Percentiles rank a stretch among this genome's conserved stretches.
These are phyloP conservation scores for Lactarius tabidus DNA, from an alignment of 768 basidiomycete species.

Conservation along the genomic window DNA sequence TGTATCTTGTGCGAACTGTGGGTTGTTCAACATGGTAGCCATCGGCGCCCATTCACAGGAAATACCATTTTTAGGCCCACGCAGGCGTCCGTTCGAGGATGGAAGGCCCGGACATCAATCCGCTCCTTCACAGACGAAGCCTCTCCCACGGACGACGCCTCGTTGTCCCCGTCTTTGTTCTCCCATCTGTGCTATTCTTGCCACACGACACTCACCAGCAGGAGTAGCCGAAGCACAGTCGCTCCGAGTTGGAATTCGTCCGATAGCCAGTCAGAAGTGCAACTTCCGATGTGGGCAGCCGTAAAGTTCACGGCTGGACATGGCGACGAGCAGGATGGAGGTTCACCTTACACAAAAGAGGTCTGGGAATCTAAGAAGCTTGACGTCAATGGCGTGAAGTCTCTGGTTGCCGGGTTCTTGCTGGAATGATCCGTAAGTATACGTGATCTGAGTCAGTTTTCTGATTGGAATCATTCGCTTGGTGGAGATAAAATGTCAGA, in stretches of 20 bases:
- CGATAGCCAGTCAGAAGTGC: neutral
- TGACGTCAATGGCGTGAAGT: slow-evolving; percentile 37
- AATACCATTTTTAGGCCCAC: slow-evolving; percentile 46
- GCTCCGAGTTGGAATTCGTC: slow-evolving; percentile 23
- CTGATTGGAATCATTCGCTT: neutral
- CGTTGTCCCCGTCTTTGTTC: slow-evolving; percentile 33
- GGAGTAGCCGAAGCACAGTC: slow-evolving; percentile 42
- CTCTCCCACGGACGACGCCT: slow-evolving; percentile 1
- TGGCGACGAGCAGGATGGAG: neutral
- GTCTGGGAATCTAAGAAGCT: slow-evolving; percentile 34
- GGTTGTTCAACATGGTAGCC: neutral
- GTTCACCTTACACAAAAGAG: slow-evolving; percentile 26
- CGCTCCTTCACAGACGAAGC: slow-evolving; percentile 43
- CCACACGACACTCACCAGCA: slow-evolving; percentile 56
- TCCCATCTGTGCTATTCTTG: slow-evolving; percentile 59
- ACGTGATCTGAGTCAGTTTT: neutral
- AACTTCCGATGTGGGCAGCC: slow-evolving; percentile 29
- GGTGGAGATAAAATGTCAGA: neutral
- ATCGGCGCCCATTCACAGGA: neutral
- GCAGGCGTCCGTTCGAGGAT: slow-evolving; percentile 60
- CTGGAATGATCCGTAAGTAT: slow-evolving; percentile 30
- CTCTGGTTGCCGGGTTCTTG: slow-evolving; percentile 38
- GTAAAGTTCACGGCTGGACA: neutral
- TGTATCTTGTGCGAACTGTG: slow-evolving; percentile 71
- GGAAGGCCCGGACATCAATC: slow-evolving; percentile 74